These are phyloP conservation scores for Lipomyces sp. DNA, from an alignment of 805 yeast species.

Conservation along the genomic window DNA sequence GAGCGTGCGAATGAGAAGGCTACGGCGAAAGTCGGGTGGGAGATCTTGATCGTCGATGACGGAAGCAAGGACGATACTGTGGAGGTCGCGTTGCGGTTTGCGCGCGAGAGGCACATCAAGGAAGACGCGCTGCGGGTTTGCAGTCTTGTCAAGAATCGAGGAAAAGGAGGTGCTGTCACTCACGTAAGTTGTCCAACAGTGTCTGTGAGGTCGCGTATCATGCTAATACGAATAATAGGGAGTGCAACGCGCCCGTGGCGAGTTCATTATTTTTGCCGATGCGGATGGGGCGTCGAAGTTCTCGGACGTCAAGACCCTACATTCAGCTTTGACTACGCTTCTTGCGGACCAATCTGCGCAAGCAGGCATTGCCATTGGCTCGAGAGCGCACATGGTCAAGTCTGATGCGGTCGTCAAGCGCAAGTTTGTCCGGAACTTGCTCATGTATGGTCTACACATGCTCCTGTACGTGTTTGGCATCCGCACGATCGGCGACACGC, in stretches of 20 bases:
- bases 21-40: slow-evolving; percentile 48
- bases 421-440: slow-evolving; percentile 77
- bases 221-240: too few species aligned
- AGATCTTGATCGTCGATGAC: slow-evolving; percentile 85
- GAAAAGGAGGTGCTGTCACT: slow-evolving; percentile 95
- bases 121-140: slow-evolving; percentile 69
- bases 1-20: slow-evolving; percentile 35
- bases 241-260: slow-evolving; percentile 68
- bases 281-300: slow-evolving; percentile 96
- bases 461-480: slow-evolving; percentile 87
- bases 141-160: slow-evolving; percentile 71
- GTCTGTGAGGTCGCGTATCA: too few species aligned
- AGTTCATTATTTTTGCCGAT: slow-evolving; percentile 81
- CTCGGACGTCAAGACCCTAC: slow-evolving; percentile 48
- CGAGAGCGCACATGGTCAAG: slow-evolving; percentile 94
- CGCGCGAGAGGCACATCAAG: slow-evolving; percentile 38
- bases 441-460: slow-evolving; percentile 89
- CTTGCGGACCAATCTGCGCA: slow-evolving; percentile 4
- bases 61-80: slow-evolving; percentile 83
- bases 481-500: slow-evolving; percentile 83
- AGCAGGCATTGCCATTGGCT: slow-evolving; percentile 78
- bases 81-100: slow-evolving; percentile 63
- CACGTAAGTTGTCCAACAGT: slow-evolving; percentile 47
- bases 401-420: slow-evolving; percentile 97
- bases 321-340: slow-evolving; percentile 40